Evolutionary conservation across 805 yeast species (phyloP).

Genomic region (Candida sonorensis): DNA sequence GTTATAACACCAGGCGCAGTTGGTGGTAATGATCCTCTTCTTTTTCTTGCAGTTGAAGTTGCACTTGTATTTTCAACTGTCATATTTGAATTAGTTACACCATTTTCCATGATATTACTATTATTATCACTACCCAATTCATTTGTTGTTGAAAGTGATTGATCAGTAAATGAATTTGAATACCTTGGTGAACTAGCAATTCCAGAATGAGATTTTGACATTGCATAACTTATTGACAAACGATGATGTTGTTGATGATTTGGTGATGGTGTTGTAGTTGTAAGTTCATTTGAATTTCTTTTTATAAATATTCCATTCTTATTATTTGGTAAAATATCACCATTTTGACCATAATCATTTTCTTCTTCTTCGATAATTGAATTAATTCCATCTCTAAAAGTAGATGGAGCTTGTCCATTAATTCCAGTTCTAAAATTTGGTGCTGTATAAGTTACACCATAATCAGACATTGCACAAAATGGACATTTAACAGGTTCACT

Average conservation of each 20-base stretch:
- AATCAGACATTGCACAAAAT: slow-evolving; percentile 81
- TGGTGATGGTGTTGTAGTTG: too few relatives aligned
- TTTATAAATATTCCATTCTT: slow-evolving; percentile 4
- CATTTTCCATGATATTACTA: too few relatives aligned
- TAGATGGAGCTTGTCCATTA: slow-evolving; percentile 43
- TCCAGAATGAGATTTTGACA: slow-evolving; percentile 22
- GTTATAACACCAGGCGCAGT: slow-evolving; percentile 66
- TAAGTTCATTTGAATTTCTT: slow-evolving; percentile 1
- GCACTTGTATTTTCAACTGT: too few relatives aligned
- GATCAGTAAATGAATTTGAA: slow-evolving; percentile 6
- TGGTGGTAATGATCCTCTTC: slow-evolving; percentile 57
- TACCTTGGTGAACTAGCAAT: slow-evolving; percentile 22
- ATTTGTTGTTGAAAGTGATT: too few relatives aligned
- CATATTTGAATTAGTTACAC: too few relatives aligned
- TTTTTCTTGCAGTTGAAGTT: slow-evolving; percentile 15
- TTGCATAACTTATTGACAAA: slow-evolving; percentile 19
- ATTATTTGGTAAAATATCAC: too few relatives aligned
- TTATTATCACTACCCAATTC: too few relatives aligned
- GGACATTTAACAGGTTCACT: slow-evolving; percentile 92
- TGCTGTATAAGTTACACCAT: slow-evolving; percentile 79
- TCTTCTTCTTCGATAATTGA: slow-evolving; percentile 20
- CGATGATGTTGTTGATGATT: slow-evolving; percentile 6
- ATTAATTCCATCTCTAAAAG: slow-evolving; percentile 25
- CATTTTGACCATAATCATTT: too few relatives aligned
- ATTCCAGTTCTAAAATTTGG: slow-evolving; percentile 53